Percentiles rank a stretch among this genome's conserved stretches.
Evolutionary conservation across 768 basidiomycete genomes (phyloP).

Genomic region (Tephrocybe sp.): DNA sequence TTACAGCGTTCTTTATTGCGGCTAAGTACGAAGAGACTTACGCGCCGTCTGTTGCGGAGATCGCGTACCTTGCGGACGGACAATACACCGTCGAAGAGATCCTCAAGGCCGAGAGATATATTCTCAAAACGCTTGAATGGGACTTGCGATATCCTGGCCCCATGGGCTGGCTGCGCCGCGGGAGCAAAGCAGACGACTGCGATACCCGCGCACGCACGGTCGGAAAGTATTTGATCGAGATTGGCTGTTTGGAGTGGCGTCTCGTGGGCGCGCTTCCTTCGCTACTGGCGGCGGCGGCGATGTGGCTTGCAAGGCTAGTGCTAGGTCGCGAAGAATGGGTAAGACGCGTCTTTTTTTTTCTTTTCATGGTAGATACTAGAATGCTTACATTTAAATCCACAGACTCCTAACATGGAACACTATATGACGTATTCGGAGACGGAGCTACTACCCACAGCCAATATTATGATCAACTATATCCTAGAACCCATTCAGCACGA

Average conservation of each 20-base stretch:
- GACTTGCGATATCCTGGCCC: slow-evolving; percentile 86
- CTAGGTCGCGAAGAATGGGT: slow-evolving; percentile 88
- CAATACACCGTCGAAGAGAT: slow-evolving; percentile 80
- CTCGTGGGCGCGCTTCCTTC: slow-evolving; percentile 76
- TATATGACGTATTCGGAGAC: slow-evolving; percentile 85
- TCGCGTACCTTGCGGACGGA: slow-evolving; percentile 77
- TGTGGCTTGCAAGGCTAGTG: slow-evolving; percentile 83
- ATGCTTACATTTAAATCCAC: slow-evolving; percentile 12
- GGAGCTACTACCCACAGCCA: slow-evolving; percentile 77
- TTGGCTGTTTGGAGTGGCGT: slow-evolving; percentile 78
- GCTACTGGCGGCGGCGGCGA: slow-evolving; percentile 76
- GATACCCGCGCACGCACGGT: slow-evolving; percentile 84
- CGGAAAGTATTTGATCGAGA: slow-evolving; percentile 90
- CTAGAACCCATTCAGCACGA: slow-evolving; percentile 72
- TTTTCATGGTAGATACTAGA: background rate
- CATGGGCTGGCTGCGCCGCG: slow-evolving; percentile 83
- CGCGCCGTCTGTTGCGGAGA: slow-evolving; percentile 80
- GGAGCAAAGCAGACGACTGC: slow-evolving; percentile 93
- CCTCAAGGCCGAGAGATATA: slow-evolving; percentile 85
- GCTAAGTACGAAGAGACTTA: slow-evolving; percentile 94
- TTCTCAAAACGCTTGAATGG: slow-evolving; percentile 84
- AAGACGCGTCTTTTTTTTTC: slow-evolving; percentile 22
- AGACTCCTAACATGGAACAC: slow-evolving; percentile 86
- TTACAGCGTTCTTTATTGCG: slow-evolving; percentile 84
- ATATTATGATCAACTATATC: slow-evolving; percentile 86